Base-by-base conservation (phyloP, 208 protist species). In the Leishmania tarentolae region DNA sequence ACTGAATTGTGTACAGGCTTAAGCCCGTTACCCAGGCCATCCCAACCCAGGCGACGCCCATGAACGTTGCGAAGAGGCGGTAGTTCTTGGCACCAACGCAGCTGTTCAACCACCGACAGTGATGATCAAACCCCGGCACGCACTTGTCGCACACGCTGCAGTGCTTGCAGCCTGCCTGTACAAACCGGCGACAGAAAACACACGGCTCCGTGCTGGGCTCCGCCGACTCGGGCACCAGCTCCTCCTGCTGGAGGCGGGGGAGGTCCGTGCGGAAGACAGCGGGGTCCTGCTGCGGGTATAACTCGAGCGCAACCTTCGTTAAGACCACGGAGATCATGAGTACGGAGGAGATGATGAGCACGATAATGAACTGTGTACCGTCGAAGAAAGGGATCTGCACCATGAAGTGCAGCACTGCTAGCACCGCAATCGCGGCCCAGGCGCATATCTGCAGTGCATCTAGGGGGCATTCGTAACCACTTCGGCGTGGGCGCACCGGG, bases 121-220 rank as follows among this genome's bases (percentile, higher is more conserved):
- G 96, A 81, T 98, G 96, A 77, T 98, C 96, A 76, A 98, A 98
- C 15, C 91, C 92, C 7, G 93, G 90, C 0, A 98, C 94, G 69
- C 96, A 98, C 83, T 97, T 97, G 76, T 98, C 94, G 75, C 96
- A 98, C 72, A 96, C 86, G 53, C 91, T 91, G 77, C 96, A 98
- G 84, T 98, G 96, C 82, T 95, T 98, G 82, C 92, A 90, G 61
- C 84, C 85, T 21, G 76, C 75, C 47, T 80, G 52, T 1, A 97
- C 94, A 84, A 94, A 97, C 46, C 94, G 92, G 2, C 94, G 87
- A 76, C 94, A 97, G 77, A 94, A 97, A 24, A 95, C 83, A 66
- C 94, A 97, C 66, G 91, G 90, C 75, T 90, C 88, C 50, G 79
- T 92, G 2, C 91, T 90, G 24, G 81, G 71, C 19, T 75, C 50